Evolutionary conservation across 106 monocot genomes (phyloP).

Genomic region (Apostasia shenzhenica): DNA sequence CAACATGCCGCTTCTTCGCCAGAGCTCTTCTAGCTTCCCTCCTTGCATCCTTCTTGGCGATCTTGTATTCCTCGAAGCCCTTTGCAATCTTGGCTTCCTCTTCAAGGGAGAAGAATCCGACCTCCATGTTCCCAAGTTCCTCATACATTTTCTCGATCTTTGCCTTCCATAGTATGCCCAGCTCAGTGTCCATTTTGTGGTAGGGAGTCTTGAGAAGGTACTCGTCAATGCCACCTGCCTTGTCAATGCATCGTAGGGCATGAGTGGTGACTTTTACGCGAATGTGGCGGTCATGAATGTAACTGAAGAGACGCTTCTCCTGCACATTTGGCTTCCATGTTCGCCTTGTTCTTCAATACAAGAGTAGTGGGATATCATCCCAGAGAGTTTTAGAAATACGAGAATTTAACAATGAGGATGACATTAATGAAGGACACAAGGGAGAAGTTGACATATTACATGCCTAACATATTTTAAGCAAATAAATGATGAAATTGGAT

Average conservation of each 20-base stretch:
- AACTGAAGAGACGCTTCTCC: constrained; percentile 88
- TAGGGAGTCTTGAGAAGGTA: constrained; percentile 90
- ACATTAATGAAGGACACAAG: not conserved
- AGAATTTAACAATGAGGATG: not conserved
- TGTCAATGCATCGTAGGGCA: constrained; percentile 87
- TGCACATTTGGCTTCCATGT: constrained; percentile 98
- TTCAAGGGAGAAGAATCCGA: constrained; percentile 60
- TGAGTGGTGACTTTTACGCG: constrained; percentile 81
- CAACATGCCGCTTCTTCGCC: constrained; percentile 17
- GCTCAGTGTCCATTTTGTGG: constrained; percentile 73
- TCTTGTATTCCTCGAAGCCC: constrained; percentile 40
- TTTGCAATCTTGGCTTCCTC: constrained; percentile 57
- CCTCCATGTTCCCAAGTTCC: constrained; percentile 57
- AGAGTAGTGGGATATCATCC: not conserved
- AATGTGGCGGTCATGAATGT: constrained; percentile 76
- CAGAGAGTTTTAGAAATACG: not conserved
- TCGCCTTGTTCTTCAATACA: constrained; percentile 41
- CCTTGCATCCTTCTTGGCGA: constrained; percentile 32
- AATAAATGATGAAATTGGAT: no score
- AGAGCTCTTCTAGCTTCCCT: constrained; percentile 27
- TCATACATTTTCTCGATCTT: constrained; percentile 77
- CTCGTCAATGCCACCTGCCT: constrained; percentile 95
- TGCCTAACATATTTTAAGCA: no score
- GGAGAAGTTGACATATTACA: no score
- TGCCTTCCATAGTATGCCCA: constrained; percentile 83